A percentile compares a stretch with the other conserved stretches of the same genome.
These are phyloP conservation scores for Mycena vitilis DNA, from an alignment of 768 basidiomycete genomes.

Conservation along the genomic window DNA sequence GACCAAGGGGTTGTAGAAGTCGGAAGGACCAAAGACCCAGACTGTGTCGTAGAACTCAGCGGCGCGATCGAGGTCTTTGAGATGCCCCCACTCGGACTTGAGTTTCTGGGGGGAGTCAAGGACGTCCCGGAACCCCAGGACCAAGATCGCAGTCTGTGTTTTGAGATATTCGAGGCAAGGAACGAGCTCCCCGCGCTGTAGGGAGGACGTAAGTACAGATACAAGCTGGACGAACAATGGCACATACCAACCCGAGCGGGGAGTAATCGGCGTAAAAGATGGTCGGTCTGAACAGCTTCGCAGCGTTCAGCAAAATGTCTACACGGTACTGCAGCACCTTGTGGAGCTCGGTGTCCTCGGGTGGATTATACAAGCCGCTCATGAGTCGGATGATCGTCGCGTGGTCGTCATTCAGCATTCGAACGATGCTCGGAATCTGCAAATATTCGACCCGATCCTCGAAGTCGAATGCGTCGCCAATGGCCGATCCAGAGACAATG, in stretches of 20 bases:
- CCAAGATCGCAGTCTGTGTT: constrained; percentile 10
- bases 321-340: constrained; percentile 17
- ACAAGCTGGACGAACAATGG: not conserved
- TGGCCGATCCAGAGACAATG: constrained; percentile 22
- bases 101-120: constrained; percentile 22
- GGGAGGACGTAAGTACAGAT: not conserved
- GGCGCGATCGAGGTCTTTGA: constrained; percentile 22
- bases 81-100: constrained; percentile 23
- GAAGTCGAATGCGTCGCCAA: constrained; percentile 26
- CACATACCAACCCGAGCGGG: constrained; percentile 15
- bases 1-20: constrained; percentile 24
- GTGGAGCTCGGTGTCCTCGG: constrained; percentile 13
- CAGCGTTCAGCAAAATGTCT: constrained; percentile 19
- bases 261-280: constrained; percentile 25
- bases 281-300: constrained; percentile 11
- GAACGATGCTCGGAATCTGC: constrained; percentile 24
- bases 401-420: constrained; percentile 24
- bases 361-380: constrained; percentile 23
- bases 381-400: constrained; percentile 21
- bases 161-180: constrained; percentile 22
- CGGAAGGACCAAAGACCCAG: constrained; percentile 21
- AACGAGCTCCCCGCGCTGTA: constrained; percentile 21
- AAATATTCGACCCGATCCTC: constrained; percentile 23
- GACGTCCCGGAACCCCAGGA: constrained; percentile 25
- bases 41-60: constrained; percentile 24